Evolutionary conservation across 225 moss, liverwort and hornwort species (phyloP).

Genomic region (Pleurozium schreberi): DNA sequence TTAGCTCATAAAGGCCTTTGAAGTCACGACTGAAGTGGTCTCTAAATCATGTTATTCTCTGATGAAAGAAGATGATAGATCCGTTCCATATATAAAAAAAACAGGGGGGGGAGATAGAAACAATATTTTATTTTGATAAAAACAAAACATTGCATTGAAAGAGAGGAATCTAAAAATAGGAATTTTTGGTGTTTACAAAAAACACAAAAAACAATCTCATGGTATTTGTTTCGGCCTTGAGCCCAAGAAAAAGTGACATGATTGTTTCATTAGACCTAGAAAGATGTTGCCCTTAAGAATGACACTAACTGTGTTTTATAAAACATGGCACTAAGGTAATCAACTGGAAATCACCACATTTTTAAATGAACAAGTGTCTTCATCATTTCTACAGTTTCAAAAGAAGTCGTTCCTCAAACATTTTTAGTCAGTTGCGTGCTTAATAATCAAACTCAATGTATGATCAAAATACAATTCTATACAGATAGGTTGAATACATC

Average conservation of each 20-base stretch:
- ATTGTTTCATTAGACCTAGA: too few relatives aligned
- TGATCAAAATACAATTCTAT: too few relatives aligned
- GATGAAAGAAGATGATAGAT: neutral
- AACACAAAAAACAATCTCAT: neutral
- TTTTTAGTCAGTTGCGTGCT: fast-evolving
- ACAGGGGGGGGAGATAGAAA: too few relatives aligned
- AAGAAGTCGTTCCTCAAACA: neutral
- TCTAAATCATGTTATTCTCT: neutral
- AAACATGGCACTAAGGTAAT: neutral
- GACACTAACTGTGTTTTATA: too few relatives aligned
- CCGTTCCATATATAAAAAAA: too few relatives aligned
- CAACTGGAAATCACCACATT: fast-evolving
- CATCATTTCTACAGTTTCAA: neutral
- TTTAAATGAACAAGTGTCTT: neutral
- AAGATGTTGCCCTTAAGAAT: fast-evolving
- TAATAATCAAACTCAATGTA: too few relatives aligned
- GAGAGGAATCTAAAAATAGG: neutral
- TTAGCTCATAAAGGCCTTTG: neutral
- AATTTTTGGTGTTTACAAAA: neutral
- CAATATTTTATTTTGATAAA: too few relatives aligned
- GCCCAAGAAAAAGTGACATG: neutral
- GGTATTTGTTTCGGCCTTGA: neutral
- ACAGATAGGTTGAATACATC: neutral
- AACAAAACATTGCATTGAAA: neutral
- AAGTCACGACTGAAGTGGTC: neutral